These are phyloP conservation scores for Solanum hybrid DNA, from an alignment of 305 asterid species.

Conservation along the genomic window DNA sequence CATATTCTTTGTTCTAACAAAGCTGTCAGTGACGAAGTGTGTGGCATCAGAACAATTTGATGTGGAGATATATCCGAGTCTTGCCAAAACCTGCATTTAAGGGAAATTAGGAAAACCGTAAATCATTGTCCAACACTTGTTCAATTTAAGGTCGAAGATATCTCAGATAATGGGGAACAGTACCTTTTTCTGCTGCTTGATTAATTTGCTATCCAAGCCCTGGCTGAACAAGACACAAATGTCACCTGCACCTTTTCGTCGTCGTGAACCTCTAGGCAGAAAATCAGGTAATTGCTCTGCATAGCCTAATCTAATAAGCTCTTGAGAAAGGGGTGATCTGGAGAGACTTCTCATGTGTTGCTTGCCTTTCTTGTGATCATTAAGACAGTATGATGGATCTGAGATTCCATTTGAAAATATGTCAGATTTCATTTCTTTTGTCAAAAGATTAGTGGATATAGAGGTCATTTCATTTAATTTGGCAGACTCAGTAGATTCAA, in stretches of 20 bases:
- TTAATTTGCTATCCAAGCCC: slow-evolving; percentile 42
- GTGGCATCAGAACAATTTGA: slow-evolving; percentile 58
- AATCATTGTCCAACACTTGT: slow-evolving; percentile 2
- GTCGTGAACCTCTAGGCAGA: slow-evolving; percentile 51
- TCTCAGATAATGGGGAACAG: not conserved
- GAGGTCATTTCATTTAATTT: slow-evolving; percentile 16
- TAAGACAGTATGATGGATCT: slow-evolving; percentile 17
- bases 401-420: slow-evolving; percentile 16
- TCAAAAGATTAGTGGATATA: slow-evolving; percentile 12
- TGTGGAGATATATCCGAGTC: slow-evolving; percentile 43
- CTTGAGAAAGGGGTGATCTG: slow-evolving; percentile 50
- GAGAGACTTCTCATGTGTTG: slow-evolving; percentile 18
- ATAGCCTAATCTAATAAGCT: slow-evolving; percentile 60
- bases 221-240: slow-evolving; percentile 66
- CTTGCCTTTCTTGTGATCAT: slow-evolving; percentile 22
- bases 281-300: slow-evolving; percentile 40
- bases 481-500: slow-evolving; percentile 15
- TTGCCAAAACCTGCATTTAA: slow-evolving; percentile 39
- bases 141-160: slow-evolving; percentile 5
- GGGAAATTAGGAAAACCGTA: slow-evolving; percentile 14
- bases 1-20: slow-evolving; percentile 67
- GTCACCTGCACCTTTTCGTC: slow-evolving; percentile 29
- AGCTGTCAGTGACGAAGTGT: slow-evolving; percentile 61
- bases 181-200: slow-evolving; percentile 65
- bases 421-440: not conserved